Conservation (phyloP, 176 grass and related monocot species). For the Bonia amplexicaulis region DNA sequence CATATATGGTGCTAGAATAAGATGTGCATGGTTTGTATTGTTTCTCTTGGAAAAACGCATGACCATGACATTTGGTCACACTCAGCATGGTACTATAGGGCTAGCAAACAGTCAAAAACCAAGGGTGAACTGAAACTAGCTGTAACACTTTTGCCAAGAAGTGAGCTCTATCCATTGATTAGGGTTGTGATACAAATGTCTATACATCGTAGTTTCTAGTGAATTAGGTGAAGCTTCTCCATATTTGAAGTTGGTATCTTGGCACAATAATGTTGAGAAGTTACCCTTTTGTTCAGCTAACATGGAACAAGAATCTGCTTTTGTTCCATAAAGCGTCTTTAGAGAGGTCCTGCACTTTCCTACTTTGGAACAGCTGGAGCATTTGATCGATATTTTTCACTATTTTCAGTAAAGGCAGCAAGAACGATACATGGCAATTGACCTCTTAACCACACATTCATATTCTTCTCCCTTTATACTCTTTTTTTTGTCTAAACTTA, state of each 20-base stretch:
- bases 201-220: constrained; percentile 17
- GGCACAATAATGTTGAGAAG: constrained; percentile 7
- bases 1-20: constrained; percentile 14
- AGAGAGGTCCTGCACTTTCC: constrained; percentile 22
- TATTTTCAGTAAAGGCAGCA: constrained; percentile 33
- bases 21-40: background rate
- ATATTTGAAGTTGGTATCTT: constrained; percentile 12
- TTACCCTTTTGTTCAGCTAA: constrained; percentile 24
- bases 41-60: background rate
- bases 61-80: background rate
- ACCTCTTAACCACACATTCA: constrained; percentile 1
- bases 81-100: background rate
- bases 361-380: constrained; percentile 10
- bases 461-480: constrained; percentile 21
- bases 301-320: constrained; percentile 59
- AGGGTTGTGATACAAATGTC: background rate
- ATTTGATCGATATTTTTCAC: constrained; percentile 18
- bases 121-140: background rate
- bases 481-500: constrained; percentile 15
- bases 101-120: background rate
- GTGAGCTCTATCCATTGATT: background rate
- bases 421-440: constrained; percentile 6
- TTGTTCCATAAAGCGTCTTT: constrained; percentile 46
- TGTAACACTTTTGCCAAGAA: background rate
- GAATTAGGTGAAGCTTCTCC: background rate